phyloP scores from a whole-genome alignment of 208 protist genomes.

The Phytomonas serpens region DNA sequence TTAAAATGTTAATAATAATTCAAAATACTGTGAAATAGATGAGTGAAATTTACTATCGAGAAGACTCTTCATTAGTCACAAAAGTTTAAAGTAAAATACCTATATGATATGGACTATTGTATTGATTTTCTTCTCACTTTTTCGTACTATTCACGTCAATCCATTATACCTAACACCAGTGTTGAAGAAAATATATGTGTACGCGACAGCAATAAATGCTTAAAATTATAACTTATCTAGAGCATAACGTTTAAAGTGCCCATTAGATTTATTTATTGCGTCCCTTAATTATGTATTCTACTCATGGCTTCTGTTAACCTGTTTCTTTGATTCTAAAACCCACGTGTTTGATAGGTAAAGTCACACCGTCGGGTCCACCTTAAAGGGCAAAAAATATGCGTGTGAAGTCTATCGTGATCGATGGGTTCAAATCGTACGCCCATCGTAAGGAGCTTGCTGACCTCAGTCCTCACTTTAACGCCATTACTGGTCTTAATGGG shows the following conservation, averaged over 20 bases:
- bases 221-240: neutral
- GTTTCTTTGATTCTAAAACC: neutral
- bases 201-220: neutral
- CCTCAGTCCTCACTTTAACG: constrained; percentile 99
- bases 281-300: neutral
- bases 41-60: neutral
- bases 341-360: constrained; percentile 3
- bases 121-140: neutral
- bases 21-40: neutral
- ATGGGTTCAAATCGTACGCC: constrained; percentile 99
- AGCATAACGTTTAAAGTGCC: neutral
- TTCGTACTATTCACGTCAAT: neutral
- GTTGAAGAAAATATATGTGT: neutral
- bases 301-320: neutral
- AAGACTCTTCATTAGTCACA: neutral
- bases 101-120: neutral
- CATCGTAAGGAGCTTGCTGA: constrained; percentile 92
- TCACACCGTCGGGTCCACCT: neutral
- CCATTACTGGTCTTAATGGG: constrained; percentile 99
- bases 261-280: neutral
- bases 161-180: neutral
- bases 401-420: constrained; percentile 98
- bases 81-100: neutral
- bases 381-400: constrained; percentile 84
- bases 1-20: neutral